Base-by-base conservation (phyloP, 306 rosid genomes). In the Quercus rubra region DNA sequence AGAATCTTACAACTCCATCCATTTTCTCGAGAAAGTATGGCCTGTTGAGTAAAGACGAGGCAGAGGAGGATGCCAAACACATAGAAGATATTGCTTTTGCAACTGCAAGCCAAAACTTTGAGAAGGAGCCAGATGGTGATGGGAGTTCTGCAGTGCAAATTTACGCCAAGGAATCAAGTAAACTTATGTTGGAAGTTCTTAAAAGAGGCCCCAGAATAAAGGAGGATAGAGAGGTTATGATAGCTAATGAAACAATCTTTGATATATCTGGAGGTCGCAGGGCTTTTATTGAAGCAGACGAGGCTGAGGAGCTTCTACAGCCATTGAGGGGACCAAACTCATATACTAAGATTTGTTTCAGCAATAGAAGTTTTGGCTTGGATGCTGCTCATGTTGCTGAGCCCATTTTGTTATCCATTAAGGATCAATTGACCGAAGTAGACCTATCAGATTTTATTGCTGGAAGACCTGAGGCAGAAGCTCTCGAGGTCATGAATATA, bases 91-190 rank as follows among this genome's bases (percentile, higher is more conserved):
- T 62, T 9, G 94, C 97, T 68, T 93, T 90, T 86, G 80, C 83
- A 27, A 80, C 85, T 68, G 98, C 97, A 30, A 78, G 83, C 77
- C 93, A 90, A 54, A 90, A 86, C 76, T 93, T 93, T 81, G 92
- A 86, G 85, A 91, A 90, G 84, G 97, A 93, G 82, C 86, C 93
- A 57, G 88, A 91, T 79, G 91, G 91, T 68, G 98, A 93, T 77
- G 98, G 97, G 77, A 90, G 92, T 81, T 90, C 92, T 76, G 92
- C 97, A 6, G 97, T 93, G 81, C 93, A 91, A 83, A 83, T 93
- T 82, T 93, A 93, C 81, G 97, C 98, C 64, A 91, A 90, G 86
- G 97, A 93, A 46, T 93, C 98, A 7, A 93, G 98, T 81, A 91
- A 86, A 87, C 93, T 90, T 71, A 93, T 91, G 97, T 82, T 93